A percentile compares a stretch with the other conserved stretches of the same genome.
These are phyloP conservation scores for Ciborinia camelliae DNA, from an alignment of 2,329 filamentous ascomycete genomes.

Conservation along the genomic window DNA sequence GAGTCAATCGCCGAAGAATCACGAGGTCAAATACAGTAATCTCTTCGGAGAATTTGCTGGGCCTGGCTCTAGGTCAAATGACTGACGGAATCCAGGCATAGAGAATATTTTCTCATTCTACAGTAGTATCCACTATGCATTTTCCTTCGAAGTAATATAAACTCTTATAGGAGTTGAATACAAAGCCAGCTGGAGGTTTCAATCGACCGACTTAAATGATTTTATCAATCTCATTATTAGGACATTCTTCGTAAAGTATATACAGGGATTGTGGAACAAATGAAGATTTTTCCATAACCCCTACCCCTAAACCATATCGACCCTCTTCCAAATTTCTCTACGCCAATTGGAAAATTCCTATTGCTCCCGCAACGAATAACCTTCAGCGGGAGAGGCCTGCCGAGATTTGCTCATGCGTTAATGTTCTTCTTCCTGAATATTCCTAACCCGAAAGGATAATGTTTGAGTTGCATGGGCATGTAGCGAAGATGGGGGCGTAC, in stretches of 20 bases:
- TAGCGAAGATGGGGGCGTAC: not conserved
- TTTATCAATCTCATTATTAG: too few relatives aligned
- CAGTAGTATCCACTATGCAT: not conserved
- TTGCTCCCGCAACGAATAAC: not conserved
- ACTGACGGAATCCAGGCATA: not conserved
- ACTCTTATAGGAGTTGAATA: not conserved
- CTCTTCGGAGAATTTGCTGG: not conserved
- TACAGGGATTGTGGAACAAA: slow-evolving; percentile 5
- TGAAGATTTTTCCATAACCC: slow-evolving; percentile 4
- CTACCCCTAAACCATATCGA: not conserved
- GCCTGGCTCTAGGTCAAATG: not conserved
- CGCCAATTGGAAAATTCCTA: slow-evolving; percentile 5
- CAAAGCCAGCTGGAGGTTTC: too few relatives aligned
- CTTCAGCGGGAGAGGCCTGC: slow-evolving; percentile 16
- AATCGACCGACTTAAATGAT: not conserved
- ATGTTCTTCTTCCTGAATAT: not conserved
- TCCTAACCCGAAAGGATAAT: not conserved
- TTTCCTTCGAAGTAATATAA: not conserved
- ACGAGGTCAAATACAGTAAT: not conserved
- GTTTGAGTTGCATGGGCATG: not conserved
- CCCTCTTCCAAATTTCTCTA: not conserved
- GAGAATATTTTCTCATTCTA: not conserved
- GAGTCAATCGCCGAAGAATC: not conserved
- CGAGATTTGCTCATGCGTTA: not conserved
- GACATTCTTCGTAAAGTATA: not conserved